Evolutionary conservation across 75 land plant species (phyloP), one percentile per base, ranked within the genome.

Genomic region (Ceratopteris richardii): DNA sequence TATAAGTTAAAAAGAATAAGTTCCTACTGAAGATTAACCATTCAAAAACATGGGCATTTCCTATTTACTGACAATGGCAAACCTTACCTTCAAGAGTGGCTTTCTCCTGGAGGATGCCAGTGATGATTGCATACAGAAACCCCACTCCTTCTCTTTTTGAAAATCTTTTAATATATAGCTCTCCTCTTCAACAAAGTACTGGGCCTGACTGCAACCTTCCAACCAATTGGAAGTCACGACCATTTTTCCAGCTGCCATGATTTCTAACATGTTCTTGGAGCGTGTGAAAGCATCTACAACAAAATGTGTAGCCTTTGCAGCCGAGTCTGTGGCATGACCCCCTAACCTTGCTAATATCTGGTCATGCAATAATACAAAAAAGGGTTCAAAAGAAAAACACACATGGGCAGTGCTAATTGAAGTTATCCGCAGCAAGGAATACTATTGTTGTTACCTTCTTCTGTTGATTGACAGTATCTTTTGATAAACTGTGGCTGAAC

Each of bases 181-280:
- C 60, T 80, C 77, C 48, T 94, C 98, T 63, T 90, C 88, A 44
- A 94, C 65, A 57, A 72, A 72, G 63, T 74, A 75, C 47, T 77
- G 76, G 12, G 87, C 90, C 56, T 73, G 81, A 11, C 64, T 74
- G 70, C 89, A 83, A 67, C 83, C 80, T 54, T 94, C 82, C 51
- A 94, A 80, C 98, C 98, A 94, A 62, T 68, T 61, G 48, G 66
- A 68, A 33, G 87, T 86, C 19, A 90, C 91, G 42, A 94, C 84
- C 17, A 74, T 80, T 67, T 90, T 89, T 31, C 98, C 92, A 21
- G 66, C 65, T 58, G 91, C 96, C 65, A 94, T 86, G 31, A 82
- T 77, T 62, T 90, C 88, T 44, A 94, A 56, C 96, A 94, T 94
- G 73, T 90, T 94, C 55, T 74, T 79, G 22, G 98, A 86, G 5